phyloP scores from a whole-genome alignment of 768 basidiomycete species.

The Coprinopsis sp. region DNA sequence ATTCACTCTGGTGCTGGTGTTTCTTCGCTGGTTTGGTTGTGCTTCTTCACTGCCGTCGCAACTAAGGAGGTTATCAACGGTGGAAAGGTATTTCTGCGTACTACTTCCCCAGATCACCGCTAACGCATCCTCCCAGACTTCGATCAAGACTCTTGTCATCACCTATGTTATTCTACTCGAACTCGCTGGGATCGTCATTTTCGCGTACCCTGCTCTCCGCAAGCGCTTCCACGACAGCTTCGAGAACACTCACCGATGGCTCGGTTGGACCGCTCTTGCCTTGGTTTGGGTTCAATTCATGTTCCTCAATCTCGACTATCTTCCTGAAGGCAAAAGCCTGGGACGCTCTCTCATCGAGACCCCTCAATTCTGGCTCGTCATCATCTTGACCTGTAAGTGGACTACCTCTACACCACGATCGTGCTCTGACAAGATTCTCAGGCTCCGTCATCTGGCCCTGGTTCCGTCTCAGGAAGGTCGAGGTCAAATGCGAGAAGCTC shows the following conservation, averaged over 20 bases:
- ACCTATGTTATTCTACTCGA: conserved; percentile 48
- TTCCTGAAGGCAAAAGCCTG: conserved; percentile 29
- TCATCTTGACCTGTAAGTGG: conserved; percentile 40
- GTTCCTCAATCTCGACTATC: conserved; percentile 51
- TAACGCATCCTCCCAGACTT: conserved; percentile 27
- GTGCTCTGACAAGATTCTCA: conserved; percentile 9
- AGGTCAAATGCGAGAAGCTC: conserved; percentile 47
- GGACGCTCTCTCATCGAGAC: conserved; percentile 39
- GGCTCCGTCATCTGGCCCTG: conserved; percentile 56
- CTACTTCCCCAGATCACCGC: not conserved
- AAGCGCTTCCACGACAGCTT: conserved; percentile 46
- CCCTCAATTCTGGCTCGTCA: conserved; percentile 52
- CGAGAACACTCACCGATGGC: conserved; percentile 51
- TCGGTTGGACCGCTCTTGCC: conserved; percentile 50
- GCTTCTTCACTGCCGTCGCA: conserved; percentile 44
- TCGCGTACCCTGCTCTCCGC: conserved; percentile 48
- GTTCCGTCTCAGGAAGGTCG: conserved; percentile 52
- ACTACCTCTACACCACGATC: not conserved
- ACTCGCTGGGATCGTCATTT: conserved; percentile 43
- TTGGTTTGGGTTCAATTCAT: conserved; percentile 55
- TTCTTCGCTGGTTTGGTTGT: conserved; percentile 50
- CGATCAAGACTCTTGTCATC: conserved; percentile 42
- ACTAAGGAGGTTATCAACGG: conserved; percentile 42
- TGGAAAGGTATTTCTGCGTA: conserved; percentile 24
- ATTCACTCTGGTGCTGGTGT: conserved; percentile 56